phyloP scores from a whole-genome alignment of 2,329 filamentous ascomycete species.

The Gliomastix tumulicola region DNA sequence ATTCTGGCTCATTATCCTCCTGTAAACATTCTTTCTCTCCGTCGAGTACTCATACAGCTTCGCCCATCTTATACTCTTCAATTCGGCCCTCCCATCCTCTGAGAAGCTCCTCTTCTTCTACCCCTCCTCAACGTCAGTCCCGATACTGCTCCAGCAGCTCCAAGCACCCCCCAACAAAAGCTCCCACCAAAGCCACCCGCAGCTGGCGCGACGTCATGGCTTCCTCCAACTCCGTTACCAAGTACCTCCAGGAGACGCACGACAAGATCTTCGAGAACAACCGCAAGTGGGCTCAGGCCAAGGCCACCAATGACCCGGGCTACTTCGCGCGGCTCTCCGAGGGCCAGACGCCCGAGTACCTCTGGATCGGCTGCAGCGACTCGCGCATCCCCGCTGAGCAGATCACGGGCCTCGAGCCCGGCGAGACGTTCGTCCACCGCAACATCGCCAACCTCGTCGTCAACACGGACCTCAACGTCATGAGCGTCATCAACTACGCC shows the following conservation, averaged over 20 bases:
- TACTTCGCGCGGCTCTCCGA: slow-evolving; percentile 59
- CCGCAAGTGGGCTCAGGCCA: slow-evolving; percentile 55
- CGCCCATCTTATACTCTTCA: too few relatives aligned
- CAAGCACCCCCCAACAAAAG: too few relatives aligned
- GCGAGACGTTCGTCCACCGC: slow-evolving; percentile 88
- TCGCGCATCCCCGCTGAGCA: slow-evolving; percentile 87
- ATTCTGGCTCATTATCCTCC: too few relatives aligned
- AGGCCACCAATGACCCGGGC: slow-evolving; percentile 49
- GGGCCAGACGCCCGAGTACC: slow-evolving; percentile 63
- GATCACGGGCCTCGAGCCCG: slow-evolving; percentile 75
- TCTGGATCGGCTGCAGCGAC: slow-evolving; percentile 90
- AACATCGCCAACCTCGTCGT: slow-evolving; percentile 89
- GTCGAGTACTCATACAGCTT: too few relatives aligned
- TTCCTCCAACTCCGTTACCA: too few relatives aligned
- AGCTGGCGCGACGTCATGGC: too few relatives aligned
- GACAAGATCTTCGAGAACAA: slow-evolving; percentile 65
- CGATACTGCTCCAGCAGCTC: too few relatives aligned
- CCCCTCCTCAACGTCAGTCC: too few relatives aligned
- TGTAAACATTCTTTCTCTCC: too few relatives aligned
- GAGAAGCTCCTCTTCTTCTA: too few relatives aligned
- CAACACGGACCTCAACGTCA: slow-evolving; percentile 71
- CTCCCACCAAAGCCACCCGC: too few relatives aligned
- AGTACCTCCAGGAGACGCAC: slow-evolving; percentile 57
- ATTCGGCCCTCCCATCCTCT: too few relatives aligned
- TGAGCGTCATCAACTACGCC: slow-evolving; percentile 81